Evolutionary conservation across 768 basidiomycete species (phyloP), one percentile per base, ranked within the genome.

Genomic region (Calocybe gangraenosa): DNA sequence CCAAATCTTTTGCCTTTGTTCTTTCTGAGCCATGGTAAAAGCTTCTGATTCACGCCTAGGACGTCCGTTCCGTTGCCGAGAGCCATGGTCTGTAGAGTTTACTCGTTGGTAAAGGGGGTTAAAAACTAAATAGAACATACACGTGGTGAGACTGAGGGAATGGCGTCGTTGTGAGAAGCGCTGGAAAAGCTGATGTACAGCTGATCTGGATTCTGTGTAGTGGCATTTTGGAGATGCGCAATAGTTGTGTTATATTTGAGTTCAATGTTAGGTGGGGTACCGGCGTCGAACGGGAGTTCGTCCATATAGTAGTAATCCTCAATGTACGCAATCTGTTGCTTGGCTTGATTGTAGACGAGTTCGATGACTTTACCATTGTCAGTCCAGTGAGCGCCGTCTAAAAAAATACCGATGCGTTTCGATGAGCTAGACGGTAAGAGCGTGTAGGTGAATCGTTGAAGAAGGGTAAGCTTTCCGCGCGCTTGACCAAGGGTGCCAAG

Each of bases 171-270:
- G 40, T 66, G 66, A 6, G 68, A 67, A 3, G 73, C 67, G 51
- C 72, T 74, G 17, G 74, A 68, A 58, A 76, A 76, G 42, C 60
- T 70, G 52, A 75, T 73, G 47, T 67, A 77, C 7, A 77, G 54
- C 51, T 74, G 71, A 47, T 75, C 69, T 0, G 63, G 50, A 31
- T 67, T 59, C 1, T 49, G 43, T n/a, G 22, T 58, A 6, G 67
- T 70, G 0, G 75, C 75, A 44, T 72, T 67, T 18, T 61, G 56
- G 23, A 77, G 42, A 50, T 77, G 73, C 1, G 69, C 67, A 0
- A 58, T 61, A 5, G 67, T 65, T 5, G 60, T 66, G 28, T 71
- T 64, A 57, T 64, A 71, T 50, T 77, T 75, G 47, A 64, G 61
- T 17, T 69, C 60, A 32, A 77, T 65, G 48, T 72, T 73, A 23